These are phyloP conservation scores for Colletotrichum euphorbiae DNA, from an alignment of 2,329 filamentous ascomycete genomes.

Conservation along the genomic window DNA sequence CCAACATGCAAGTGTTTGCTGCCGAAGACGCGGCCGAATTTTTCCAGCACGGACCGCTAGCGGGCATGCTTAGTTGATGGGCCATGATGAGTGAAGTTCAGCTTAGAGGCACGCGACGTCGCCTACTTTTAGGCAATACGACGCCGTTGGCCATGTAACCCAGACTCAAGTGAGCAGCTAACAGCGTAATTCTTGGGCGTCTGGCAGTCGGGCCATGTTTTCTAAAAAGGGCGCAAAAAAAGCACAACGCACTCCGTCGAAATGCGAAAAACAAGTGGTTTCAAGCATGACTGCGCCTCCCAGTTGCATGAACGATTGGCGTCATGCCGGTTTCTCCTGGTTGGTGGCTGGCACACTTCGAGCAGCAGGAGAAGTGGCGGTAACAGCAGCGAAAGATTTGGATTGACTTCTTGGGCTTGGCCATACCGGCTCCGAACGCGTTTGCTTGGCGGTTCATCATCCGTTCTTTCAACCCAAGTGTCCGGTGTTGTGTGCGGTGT, in stretches of 20 bases:
- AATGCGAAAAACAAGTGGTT: slow-evolving; percentile 23
- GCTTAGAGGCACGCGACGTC: not conserved
- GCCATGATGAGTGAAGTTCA: not conserved
- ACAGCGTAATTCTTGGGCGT: not conserved
- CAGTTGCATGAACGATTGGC: slow-evolving; percentile 30
- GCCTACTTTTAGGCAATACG: not conserved
- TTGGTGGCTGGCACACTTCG: slow-evolving; percentile 15
- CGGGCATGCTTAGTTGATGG: slow-evolving; percentile 8
- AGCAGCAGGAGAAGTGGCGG: slow-evolving; percentile 14
- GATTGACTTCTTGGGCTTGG: not conserved
- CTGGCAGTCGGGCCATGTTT: not conserved
- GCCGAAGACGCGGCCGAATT: slow-evolving; percentile 3
- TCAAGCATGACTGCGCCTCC: slow-evolving; percentile 36
- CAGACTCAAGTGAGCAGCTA: not conserved
- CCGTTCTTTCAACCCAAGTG: slow-evolving; percentile 25
- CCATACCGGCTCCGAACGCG: not conserved
- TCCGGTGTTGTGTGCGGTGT: slow-evolving; percentile 30
- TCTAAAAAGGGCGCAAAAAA: not conserved
- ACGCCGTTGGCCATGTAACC: slow-evolving; percentile 5
- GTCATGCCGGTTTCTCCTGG: slow-evolving; percentile 28
- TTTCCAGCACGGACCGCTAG: slow-evolving; percentile 18
- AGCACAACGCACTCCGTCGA: not conserved
- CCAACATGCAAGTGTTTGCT: slow-evolving; percentile 20
- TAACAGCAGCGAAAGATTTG: not conserved
- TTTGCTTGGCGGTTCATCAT: slow-evolving; percentile 25